Evolutionary conservation across 805 yeast species (phyloP), one percentile per base, ranked within the genome.

Genomic region (Suhomyces pyralidae): DNA sequence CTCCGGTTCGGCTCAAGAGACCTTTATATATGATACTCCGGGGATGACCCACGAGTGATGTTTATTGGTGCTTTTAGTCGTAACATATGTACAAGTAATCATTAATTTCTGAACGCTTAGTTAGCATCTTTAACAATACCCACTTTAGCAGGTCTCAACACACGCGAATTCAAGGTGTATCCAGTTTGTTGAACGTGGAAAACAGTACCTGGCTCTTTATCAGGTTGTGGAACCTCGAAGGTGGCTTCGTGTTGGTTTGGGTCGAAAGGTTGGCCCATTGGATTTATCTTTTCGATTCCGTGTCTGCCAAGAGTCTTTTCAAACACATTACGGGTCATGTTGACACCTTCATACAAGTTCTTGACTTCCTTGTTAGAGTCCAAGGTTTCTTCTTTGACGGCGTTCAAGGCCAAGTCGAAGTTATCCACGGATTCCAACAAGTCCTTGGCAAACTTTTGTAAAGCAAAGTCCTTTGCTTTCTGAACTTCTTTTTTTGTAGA

Each of bases 201-300:
- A 54, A 91, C 90, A 25, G 97, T 86, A 55, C 97, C 97, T 15
- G 97, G 89, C 71, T 88, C 93, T 71, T 90, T 89, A 61, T 83
- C 94, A 47, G 92, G 89, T 65, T 86, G 89, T 32, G 93, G 87
- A 51, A 88, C 74, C 76, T 91, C 94, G 71, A 91, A 92, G 30
- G 93, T 83, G 50, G 97, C 97, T 74, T 91, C 97, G 70, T 91
- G 97, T 62, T 78, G 79, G 73, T 92, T 90, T 56, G 97, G 97
- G 69, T 91, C 96, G 62, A 92, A 91, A 59, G 74, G 78, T 71
- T 90, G 90, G 57, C 93, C 96, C 36, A 88, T 53, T 48, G 97
- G 97, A 64, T 90, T 85, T 56, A 90, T 78, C 74, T 89, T 90
- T 58, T 72, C 79, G 58, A 91, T 77, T 40, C 97, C 97, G 71